A percentile compares a stretch with the other conserved stretches of the same genome.
Evolutionary conservation across 805 yeast genomes (phyloP).

Genomic region (Torulaspora delbrueckii): DNA sequence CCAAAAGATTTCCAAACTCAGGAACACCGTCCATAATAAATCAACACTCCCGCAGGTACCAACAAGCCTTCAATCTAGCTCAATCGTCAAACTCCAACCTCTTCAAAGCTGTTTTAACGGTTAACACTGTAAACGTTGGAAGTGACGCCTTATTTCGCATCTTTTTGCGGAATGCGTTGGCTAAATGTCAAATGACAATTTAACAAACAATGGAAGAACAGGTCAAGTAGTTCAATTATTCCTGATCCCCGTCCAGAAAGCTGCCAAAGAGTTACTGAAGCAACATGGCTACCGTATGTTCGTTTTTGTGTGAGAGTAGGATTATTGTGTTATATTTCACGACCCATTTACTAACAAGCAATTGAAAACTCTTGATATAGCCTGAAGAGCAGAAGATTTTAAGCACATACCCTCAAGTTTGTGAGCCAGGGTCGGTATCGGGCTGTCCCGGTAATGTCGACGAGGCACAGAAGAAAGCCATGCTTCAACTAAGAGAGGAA

Average conservation of each 20-base stretch:
- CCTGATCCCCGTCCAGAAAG: neutral
- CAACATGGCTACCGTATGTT: constrained; percentile 20
- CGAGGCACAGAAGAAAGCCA: constrained; percentile 55
- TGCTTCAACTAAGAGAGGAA: constrained; percentile 53
- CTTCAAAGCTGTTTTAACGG: neutral
- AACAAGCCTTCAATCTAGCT: neutral
- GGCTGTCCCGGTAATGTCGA: constrained; percentile 83
- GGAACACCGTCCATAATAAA: constrained; percentile 3
- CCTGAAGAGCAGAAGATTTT: constrained; percentile 29
- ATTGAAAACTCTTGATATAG: constrained; percentile 1
- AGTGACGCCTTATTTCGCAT: constrained; percentile 3
- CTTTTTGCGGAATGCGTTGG: neutral
- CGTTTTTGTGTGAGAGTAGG: neutral
- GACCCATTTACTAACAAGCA: constrained; percentile 8
- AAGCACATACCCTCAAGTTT: constrained; percentile 65
- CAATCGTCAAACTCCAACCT: neutral
- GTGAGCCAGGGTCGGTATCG: constrained; percentile 56
- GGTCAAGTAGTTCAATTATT: neutral
- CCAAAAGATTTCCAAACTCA: constrained; percentile 4
- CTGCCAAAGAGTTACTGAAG: neutral
- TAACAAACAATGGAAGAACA: neutral
- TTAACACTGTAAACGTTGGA: neutral
- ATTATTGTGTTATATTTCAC: neutral
- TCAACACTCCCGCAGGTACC: neutral
- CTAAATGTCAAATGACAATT: neutral